These are phyloP conservation scores for Phytophthora sojae DNA, from an alignment of 352 stramenopile species.

Conservation along the genomic window DNA sequence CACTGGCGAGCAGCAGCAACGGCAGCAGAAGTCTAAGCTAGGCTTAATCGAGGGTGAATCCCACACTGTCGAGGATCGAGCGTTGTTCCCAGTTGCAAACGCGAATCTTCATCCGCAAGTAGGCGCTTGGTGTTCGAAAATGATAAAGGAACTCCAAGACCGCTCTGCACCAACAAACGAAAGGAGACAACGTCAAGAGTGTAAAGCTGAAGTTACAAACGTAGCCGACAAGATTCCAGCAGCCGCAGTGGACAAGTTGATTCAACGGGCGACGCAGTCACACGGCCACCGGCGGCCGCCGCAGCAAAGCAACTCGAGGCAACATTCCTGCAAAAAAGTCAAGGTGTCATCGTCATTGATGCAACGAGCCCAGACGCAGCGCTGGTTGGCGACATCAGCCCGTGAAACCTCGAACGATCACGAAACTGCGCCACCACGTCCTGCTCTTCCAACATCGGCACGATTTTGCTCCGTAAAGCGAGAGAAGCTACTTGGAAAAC, in stretches of 20 bases:
- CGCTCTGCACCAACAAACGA: neutral
- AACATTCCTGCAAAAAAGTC: slow-evolving; percentile 5
- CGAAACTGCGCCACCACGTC: neutral
- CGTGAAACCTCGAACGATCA: neutral
- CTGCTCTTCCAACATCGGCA: neutral
- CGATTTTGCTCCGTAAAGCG: slow-evolving; percentile 41
- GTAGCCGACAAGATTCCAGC: slow-evolving; percentile 4
- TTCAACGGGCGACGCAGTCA: slow-evolving; percentile 6
- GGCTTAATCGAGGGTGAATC: neutral
- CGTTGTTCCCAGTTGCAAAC: neutral
- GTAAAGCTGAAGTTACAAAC: neutral
- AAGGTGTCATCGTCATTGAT: slow-evolving; percentile 23
- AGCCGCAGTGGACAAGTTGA: slow-evolving; percentile 15
- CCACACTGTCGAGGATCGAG: neutral
- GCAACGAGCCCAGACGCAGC: slow-evolving; percentile 23
- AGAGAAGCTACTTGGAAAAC: slow-evolving; percentile 28
- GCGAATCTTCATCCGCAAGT: slow-evolving; percentile 4
- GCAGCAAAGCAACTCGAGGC: neutral
- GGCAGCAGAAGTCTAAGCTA: neutral
- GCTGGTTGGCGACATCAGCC: slow-evolving; percentile 21
- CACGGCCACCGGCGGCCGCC: neutral
- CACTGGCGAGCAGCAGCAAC: neutral
- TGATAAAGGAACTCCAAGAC: slow-evolving; percentile 10
- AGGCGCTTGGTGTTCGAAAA: slow-evolving; percentile 21
- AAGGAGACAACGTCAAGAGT: neutral